Evolutionary conservation across 371 early-diverging fungal genomes (phyloP), one percentile per base, ranked within the genome.

Genomic region (Funneliformis caledonium): DNA sequence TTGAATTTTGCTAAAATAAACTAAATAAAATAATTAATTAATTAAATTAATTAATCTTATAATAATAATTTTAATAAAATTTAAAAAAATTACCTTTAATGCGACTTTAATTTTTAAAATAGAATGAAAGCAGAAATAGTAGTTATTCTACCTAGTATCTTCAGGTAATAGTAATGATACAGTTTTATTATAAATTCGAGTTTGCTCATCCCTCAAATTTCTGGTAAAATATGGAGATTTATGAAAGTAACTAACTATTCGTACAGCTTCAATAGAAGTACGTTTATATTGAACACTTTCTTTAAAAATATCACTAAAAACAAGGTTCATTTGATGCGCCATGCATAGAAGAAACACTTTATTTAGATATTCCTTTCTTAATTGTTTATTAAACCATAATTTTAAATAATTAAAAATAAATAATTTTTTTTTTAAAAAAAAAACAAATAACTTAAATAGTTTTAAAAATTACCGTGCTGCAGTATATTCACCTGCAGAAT

Each of bases 281-380:
- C 33, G 12, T 75, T 60, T 31, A 60, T 33, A 75, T 9, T 10
- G 26, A 2, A 3, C 26, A 75, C 4, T 50, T 60, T 75, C 75
- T 60, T 75, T 75, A 52, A 75, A 75, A 59, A 75, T 75, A 59
- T 75, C 43, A 37, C 19, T 61, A 60, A 75, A 75, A 26, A 75
- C 60, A 12, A 75, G 45, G 16, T 75, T 75, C 59, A 75, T 75
- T 59, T 75, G 75, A 37, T 75, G 75, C 14, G 8, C 60, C 61
- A 75, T 75, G 6, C 16, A 56, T 19, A 11, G 16, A 37, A 59
- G 75, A 75, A 56, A 75, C 19, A 56, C n/a, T 50, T n/a, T 56
- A 1, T 59, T 19, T 42, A 31, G 33, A 31, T 37, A 12, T 43
- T 42, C 5, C 11, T n/a, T 74, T 56, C 16, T 68, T 37, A 59